Evolutionary conservation across 768 basidiomycete species (phyloP).

Genomic region (Nidularia pulvinata): DNA sequence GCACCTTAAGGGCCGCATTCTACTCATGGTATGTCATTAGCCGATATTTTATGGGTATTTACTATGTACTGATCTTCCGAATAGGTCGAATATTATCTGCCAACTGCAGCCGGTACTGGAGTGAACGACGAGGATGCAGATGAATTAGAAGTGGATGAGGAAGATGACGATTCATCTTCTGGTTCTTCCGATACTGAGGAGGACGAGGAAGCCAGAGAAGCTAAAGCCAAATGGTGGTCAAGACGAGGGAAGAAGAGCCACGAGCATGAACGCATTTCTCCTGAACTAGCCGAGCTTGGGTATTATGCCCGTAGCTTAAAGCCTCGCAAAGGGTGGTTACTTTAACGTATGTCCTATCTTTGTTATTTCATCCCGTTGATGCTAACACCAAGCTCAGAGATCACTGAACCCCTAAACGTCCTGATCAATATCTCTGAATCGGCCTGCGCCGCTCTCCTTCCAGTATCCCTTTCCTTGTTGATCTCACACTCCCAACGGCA

Average conservation of each 20-base stretch:
- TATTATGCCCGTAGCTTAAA: slow-evolving; percentile 67
- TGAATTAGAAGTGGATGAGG: background rate
- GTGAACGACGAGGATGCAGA: slow-evolving; percentile 7
- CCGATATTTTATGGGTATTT: background rate
- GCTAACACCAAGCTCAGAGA: slow-evolving; percentile 17
- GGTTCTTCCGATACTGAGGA: slow-evolving; percentile 22
- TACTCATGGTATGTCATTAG: slow-evolving; percentile 49
- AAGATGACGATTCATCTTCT: slow-evolving; percentile 14
- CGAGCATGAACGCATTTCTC: slow-evolving; percentile 33
- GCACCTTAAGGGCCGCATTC: slow-evolving; percentile 49
- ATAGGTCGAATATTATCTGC: slow-evolving; percentile 57
- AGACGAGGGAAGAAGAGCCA: slow-evolving; percentile 12
- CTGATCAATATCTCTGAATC: slow-evolving; percentile 66
- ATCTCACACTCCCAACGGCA: slow-evolving; percentile 39
- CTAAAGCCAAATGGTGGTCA: slow-evolving; percentile 7
- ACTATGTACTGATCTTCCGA: background rate
- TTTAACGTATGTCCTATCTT: slow-evolving; percentile 23
- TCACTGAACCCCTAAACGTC: slow-evolving; percentile 42
- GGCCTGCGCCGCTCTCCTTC: slow-evolving; percentile 34
- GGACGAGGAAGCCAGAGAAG: slow-evolving; percentile 13
- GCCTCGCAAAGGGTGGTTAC: slow-evolving; percentile 50
- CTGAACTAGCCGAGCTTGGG: slow-evolving; percentile 53
- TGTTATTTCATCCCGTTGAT: background rate
- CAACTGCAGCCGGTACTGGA: slow-evolving; percentile 17
- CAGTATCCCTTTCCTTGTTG: slow-evolving; percentile 30